Conservation (phyloP, 2,329 filamentous ascomycete species). For the Stenocarpella maydis region DNA sequence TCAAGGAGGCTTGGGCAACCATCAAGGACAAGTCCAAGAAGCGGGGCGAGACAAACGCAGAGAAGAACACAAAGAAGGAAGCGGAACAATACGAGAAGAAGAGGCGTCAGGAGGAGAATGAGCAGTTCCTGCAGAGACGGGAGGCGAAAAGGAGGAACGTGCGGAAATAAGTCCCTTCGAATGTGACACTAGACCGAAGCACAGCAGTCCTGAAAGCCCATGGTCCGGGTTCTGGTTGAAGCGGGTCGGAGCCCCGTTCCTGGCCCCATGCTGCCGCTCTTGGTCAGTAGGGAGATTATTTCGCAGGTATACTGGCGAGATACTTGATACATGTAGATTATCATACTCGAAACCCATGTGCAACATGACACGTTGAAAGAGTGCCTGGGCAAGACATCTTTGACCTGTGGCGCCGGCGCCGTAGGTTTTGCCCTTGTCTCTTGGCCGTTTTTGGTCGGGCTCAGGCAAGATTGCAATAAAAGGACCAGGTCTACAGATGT, state of each 20-base stretch:
- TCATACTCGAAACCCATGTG: slow-evolving; percentile 9
- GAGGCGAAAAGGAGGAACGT: slow-evolving; percentile 20
- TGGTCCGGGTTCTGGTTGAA: background rate
- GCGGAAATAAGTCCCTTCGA: background rate
- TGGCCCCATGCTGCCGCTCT: background rate
- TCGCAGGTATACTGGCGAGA: background rate
- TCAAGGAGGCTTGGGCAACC: slow-evolving; percentile 12
- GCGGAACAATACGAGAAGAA: slow-evolving; percentile 20
- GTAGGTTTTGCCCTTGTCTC: too few species aligned
- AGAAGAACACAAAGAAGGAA: slow-evolving; percentile 5
- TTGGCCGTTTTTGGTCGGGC: too few species aligned
- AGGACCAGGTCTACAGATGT: too few species aligned
- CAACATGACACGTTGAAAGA: background rate
- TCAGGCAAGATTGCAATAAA: too few species aligned
- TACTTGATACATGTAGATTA: background rate
- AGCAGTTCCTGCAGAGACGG: slow-evolving; percentile 27
- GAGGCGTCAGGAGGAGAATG: slow-evolving; percentile 29
- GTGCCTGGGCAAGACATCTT: background rate
- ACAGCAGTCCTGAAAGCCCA: background rate
- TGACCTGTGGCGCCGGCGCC: too few species aligned
- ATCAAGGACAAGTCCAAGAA: slow-evolving; percentile 13
- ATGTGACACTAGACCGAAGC: background rate
- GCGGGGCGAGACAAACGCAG: background rate
- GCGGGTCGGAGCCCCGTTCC: background rate
- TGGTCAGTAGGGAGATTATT: background rate